Conservation (phyloP, 768 basidiomycete genomes). For the Ramaria sp. region DNA sequence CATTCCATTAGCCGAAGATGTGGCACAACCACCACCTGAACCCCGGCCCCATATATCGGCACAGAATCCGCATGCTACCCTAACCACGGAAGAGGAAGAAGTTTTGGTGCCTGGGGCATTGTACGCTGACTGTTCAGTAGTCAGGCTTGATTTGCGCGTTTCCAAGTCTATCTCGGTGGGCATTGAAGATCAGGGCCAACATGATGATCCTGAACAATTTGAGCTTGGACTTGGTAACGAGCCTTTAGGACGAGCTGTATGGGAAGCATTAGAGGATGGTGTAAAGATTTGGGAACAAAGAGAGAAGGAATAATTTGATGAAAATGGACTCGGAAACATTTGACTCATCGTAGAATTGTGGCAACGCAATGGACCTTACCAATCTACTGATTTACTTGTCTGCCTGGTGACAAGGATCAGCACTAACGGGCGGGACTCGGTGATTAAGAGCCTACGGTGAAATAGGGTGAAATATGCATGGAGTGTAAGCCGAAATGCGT, state of each 20-base stretch:
- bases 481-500: neutral
- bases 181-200: neutral
- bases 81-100: slow-evolving; percentile 33
- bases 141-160: slow-evolving; percentile 29
- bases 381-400: too few relatives aligned
- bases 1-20: slow-evolving; percentile 7
- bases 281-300: slow-evolving; percentile 4
- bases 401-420: too few relatives aligned
- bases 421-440: too few relatives aligned
- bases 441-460: too few relatives aligned
- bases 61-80: slow-evolving; percentile 11
- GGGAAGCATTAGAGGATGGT: slow-evolving; percentile 9
- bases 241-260: slow-evolving; percentile 1
- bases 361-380: too few relatives aligned
- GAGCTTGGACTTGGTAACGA: slow-evolving; percentile 5
- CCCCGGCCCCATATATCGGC: neutral
- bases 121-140: slow-evolving; percentile 67
- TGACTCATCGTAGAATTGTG: neutral
- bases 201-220: neutral
- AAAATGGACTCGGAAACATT: neutral
- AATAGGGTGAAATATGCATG: too few relatives aligned
- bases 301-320: neutral
- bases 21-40: slow-evolving; percentile 19
- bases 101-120: slow-evolving; percentile 69
- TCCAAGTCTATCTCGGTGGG: neutral